These are phyloP conservation scores for Serendipita sp. DNA, from an alignment of 768 basidiomycete species.

Conservation along the genomic window DNA sequence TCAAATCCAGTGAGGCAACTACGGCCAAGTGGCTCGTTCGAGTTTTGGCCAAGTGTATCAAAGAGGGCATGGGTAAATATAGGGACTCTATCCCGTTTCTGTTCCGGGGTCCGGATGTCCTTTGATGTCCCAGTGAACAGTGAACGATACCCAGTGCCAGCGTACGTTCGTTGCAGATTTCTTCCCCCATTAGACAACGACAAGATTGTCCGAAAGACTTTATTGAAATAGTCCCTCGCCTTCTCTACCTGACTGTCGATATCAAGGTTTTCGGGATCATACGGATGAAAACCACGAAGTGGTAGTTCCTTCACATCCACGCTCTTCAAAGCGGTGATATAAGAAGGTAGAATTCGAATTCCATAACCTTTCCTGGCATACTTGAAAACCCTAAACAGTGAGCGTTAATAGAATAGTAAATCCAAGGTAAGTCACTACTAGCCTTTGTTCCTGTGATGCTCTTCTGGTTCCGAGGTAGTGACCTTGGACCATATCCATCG, in stretches of 20 bases:
- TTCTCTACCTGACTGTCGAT: background rate
- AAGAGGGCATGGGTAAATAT: constrained; percentile 9
- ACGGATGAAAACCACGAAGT: background rate
- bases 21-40: constrained; percentile 7
- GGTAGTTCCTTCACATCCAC: background rate
- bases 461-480: constrained; percentile 12
- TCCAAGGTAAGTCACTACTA: background rate
- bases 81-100: background rate
- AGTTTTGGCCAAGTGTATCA: background rate
- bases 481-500: constrained; percentile 12
- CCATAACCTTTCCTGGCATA: constrained; percentile 13
- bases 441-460: constrained; percentile 11
- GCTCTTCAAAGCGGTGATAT: constrained; percentile 3
- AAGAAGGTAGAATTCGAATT: constrained; percentile 11
- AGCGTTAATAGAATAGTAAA: background rate
- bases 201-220: background rate
- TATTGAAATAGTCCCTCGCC: background rate
- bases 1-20: constrained; percentile 11
- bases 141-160: background rate
- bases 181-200: background rate
- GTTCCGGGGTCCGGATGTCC: background rate
- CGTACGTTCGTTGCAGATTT: background rate
- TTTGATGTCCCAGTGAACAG: background rate
- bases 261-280: background rate
- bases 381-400: constrained; percentile 11